Conservation (phyloP, 768 basidiomycete species). For the Coprinopsis cinerea region DNA sequence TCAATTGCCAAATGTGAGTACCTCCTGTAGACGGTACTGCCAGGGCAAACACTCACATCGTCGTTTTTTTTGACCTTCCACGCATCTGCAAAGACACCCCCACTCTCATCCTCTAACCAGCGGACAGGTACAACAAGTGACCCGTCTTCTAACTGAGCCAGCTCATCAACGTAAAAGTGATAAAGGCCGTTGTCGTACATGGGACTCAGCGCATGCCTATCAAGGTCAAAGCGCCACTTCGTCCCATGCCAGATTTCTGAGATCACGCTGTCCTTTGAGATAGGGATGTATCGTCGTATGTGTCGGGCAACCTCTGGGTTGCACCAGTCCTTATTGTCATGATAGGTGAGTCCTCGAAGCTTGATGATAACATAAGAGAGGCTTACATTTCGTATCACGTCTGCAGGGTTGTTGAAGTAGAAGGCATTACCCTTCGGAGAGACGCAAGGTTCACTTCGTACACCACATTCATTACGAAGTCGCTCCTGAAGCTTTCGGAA, state of each 20-base stretch:
- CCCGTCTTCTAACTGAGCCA: constrained; percentile 13
- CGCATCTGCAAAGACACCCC: constrained; percentile 16
- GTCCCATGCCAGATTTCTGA: constrained; percentile 28
- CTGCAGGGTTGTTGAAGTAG: constrained; percentile 24
- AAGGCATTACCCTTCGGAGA: constrained; percentile 24
- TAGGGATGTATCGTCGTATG: constrained; percentile 24
- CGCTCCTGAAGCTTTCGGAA: constrained; percentile 19
- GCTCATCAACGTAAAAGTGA: constrained; percentile 22
- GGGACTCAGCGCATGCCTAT: constrained; percentile 20
- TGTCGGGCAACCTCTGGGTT: constrained; percentile 22
- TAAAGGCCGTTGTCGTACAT: constrained; percentile 20
- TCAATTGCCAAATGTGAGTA: neutral
- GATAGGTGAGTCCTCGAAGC: neutral
- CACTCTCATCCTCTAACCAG: constrained; percentile 18
- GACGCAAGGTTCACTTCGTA: constrained; percentile 17
- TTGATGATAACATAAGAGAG: neutral
- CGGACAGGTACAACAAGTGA: constrained; percentile 16
- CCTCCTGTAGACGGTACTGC: neutral
- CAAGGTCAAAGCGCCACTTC: constrained; percentile 21
- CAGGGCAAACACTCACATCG: constrained; percentile 1
- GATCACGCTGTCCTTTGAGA: constrained; percentile 19
- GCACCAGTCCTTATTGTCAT: constrained; percentile 22
- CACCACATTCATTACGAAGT: constrained; percentile 13
- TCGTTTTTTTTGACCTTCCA: constrained; percentile 15
- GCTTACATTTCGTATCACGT: constrained; percentile 22